These are phyloP conservation scores for Suhomyces sp. DNA, from an alignment of 805 yeast species.

Conservation along the genomic window DNA sequence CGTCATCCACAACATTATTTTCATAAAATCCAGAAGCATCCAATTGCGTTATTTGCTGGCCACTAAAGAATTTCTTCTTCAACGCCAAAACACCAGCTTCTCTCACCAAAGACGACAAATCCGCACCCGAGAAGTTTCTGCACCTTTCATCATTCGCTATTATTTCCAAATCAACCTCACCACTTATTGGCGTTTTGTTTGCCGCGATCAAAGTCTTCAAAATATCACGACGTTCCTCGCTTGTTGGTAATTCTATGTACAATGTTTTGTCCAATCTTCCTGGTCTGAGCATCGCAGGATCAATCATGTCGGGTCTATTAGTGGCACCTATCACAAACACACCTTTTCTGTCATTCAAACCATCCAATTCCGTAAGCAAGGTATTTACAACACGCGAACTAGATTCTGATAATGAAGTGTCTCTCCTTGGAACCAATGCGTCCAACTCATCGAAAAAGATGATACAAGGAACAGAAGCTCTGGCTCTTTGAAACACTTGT, in stretches of 20 bases:
- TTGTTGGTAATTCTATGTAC: conserved; percentile 83
- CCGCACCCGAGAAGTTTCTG: conserved; percentile 94
- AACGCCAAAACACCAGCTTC: conserved; percentile 92
- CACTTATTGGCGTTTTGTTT: conserved; percentile 71
- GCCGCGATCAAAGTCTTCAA: conserved; percentile 68
- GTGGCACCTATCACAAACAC: conserved; percentile 96
- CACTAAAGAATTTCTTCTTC: conserved; percentile 63
- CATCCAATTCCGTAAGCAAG: conserved; percentile 89
- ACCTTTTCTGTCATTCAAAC: conserved; percentile 87
- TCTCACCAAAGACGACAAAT: conserved; percentile 83
- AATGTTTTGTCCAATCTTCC: conserved; percentile 93
- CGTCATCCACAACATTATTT: conserved; percentile 26
- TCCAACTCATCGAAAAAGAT: conserved; percentile 95
- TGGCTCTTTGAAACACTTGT: conserved; percentile 88
- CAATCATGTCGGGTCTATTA: conserved; percentile 96
- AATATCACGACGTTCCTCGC: conserved; percentile 77
- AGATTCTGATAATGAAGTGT: conserved; percentile 80
- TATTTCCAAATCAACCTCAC: conserved; percentile 54
- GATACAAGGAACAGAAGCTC: conserved; percentile 91
- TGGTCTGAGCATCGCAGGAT: conserved; percentile 96
- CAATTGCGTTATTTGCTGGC: conserved; percentile 37
- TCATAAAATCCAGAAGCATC: conserved; percentile 37
- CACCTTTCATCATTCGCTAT: conserved; percentile 78
- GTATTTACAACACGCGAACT: conserved; percentile 95
- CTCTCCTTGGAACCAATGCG: conserved; percentile 94